These are phyloP conservation scores for Pythium aquatile DNA, from an alignment of 352 stramenopile species.

Conservation along the genomic window DNA sequence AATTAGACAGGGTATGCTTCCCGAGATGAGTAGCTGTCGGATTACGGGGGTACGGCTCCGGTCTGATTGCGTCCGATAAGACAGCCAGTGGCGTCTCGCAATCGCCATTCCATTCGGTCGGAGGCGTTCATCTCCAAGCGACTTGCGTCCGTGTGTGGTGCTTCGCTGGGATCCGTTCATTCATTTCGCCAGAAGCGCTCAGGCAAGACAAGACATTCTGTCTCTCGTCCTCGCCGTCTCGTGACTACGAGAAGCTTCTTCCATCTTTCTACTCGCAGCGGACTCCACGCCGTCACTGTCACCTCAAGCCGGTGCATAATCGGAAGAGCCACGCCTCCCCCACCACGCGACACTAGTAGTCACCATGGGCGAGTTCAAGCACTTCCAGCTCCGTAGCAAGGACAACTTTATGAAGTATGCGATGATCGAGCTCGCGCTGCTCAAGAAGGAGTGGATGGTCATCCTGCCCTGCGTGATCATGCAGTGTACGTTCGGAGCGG, in stretches of 20 bases:
- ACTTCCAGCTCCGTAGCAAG: slow-evolving; percentile 50
- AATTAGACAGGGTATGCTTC: not conserved
- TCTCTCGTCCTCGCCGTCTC: slow-evolving; percentile 2
- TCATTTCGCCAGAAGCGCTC: not conserved
- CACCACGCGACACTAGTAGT: not conserved
- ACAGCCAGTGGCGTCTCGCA: slow-evolving; percentile 12
- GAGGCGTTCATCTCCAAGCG: not conserved
- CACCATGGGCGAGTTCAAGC: slow-evolving; percentile 22
- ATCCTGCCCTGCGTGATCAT: slow-evolving; percentile 78
- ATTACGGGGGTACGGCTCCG: not conserved
- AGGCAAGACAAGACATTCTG: not conserved
- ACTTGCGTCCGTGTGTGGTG: not conserved
- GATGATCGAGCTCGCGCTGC: slow-evolving; percentile 57
- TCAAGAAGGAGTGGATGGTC: slow-evolving; percentile 69
- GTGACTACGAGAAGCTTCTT: not conserved
- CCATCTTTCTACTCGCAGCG: too few relatives aligned
- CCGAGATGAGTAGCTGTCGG: not conserved
- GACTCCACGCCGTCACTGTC: not conserved
- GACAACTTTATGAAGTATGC: slow-evolving; percentile 63
- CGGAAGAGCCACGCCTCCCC: not conserved
- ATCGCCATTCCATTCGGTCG: not conserved
- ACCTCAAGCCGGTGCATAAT: not conserved
- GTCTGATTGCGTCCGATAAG: slow-evolving; percentile 23
- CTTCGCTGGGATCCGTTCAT: not conserved
- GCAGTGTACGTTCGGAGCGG: slow-evolving; percentile 54